These are phyloP conservation scores for Zymoseptoria ardabiliae DNA, from an alignment of 2,329 filamentous ascomycete genomes.

Conservation along the genomic window DNA sequence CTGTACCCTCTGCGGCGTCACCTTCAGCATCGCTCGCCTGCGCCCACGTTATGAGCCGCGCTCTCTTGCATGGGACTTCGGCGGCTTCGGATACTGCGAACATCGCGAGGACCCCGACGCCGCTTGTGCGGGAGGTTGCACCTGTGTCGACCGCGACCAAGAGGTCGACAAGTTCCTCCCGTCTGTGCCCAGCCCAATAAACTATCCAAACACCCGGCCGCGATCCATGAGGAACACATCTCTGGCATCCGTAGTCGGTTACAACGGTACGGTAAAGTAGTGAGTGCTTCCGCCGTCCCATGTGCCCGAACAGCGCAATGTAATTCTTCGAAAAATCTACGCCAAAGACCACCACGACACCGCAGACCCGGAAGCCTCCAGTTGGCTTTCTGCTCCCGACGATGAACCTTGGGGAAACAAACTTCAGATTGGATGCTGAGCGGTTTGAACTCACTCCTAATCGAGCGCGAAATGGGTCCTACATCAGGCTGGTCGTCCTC, in stretches of 20 bases:
- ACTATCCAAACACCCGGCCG: too few species aligned
- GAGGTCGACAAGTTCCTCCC: background rate
- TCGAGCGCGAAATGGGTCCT: background rate
- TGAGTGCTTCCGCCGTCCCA: constrained; percentile 11
- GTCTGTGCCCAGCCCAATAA: background rate
- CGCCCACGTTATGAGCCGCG: constrained; percentile 1
- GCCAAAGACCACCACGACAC: background rate
- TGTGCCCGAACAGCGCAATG: constrained; percentile 7
- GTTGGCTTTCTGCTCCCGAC: background rate
- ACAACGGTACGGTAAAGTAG: constrained; percentile 9
- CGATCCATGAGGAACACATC: constrained; percentile 6
- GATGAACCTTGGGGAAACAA: constrained; percentile 1
- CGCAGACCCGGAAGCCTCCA: background rate
- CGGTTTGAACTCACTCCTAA: constrained; percentile 4
- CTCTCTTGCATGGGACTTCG: constrained; percentile 1
- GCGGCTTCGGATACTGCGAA: background rate
- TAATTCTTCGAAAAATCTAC: constrained; percentile 10
- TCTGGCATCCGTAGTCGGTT: constrained; percentile 10
- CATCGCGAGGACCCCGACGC: background rate
- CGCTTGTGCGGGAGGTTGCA: background rate
- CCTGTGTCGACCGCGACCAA: background rate
- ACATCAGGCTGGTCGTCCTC: background rate
- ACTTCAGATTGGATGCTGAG: constrained; percentile 1
- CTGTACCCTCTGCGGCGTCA: constrained; percentile 8
- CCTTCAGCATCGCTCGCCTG: constrained; percentile 10